Conservation (phyloP, 2,329 filamentous ascomycete species). For the Xylariaceae sp. region DNA sequence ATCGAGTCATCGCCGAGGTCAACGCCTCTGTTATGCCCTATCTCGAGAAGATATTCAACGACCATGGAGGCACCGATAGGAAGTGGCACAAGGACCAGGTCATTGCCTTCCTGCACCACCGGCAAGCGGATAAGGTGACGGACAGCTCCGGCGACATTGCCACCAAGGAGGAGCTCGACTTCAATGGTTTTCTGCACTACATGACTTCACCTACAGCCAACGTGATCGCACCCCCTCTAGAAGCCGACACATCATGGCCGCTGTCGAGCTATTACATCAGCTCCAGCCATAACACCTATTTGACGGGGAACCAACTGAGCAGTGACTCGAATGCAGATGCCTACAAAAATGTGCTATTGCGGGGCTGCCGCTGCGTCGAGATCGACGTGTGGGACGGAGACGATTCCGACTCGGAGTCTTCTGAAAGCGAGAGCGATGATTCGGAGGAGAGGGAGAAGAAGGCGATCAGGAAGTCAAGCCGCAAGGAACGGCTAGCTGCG, state of each 20-base stretch:
- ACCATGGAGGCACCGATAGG: conserved; percentile 34
- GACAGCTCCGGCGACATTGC: conserved; percentile 27
- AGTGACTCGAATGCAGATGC: conserved; percentile 83
- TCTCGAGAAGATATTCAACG: conserved; percentile 42
- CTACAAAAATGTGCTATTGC: conserved; percentile 78
- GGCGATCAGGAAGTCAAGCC: conserved; percentile 58
- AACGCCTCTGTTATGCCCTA: conserved; percentile 36
- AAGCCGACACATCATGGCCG: conserved; percentile 64
- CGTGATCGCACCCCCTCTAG: conserved; percentile 34
- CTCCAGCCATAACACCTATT: conserved; percentile 92
- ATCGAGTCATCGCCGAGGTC: conserved; percentile 37
- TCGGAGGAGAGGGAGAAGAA: conserved; percentile 40
- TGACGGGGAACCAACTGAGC: conserved; percentile 82
- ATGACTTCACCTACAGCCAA: conserved; percentile 49
- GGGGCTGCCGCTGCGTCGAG: conserved; percentile 87
- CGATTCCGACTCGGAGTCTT: conserved; percentile 65
- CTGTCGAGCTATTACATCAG: conserved; percentile 90
- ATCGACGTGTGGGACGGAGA: conserved; percentile 94
- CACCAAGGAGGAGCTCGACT: conserved; percentile 35
- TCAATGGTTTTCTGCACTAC: conserved; percentile 48
- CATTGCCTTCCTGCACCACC: conserved; percentile 40
- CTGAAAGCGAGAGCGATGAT: conserved; percentile 49
- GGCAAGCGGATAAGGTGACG: conserved; percentile 38
- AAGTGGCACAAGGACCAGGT: conserved; percentile 43
- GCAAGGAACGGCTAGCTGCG: conserved; percentile 61